These are phyloP conservation scores for Diplodia sapinea DNA, from an alignment of 2,329 filamentous ascomycete genomes.

Conservation along the genomic window DNA sequence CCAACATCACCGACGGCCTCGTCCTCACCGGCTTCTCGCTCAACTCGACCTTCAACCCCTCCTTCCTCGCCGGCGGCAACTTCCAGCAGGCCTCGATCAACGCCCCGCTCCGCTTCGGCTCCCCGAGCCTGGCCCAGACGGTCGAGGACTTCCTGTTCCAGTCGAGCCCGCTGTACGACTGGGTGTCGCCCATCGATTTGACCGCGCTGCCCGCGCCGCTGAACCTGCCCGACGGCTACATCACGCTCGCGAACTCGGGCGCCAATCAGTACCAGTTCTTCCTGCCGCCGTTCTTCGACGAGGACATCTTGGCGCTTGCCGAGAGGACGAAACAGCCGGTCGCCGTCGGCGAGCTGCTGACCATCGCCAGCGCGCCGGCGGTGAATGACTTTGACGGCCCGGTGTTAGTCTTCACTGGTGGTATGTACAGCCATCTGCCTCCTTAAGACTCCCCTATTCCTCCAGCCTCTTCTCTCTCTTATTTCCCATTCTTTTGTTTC, in stretches of 20 bases:
- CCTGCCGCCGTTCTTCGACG: slow-evolving; percentile 61
- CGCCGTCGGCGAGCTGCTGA: slow-evolving; percentile 65
- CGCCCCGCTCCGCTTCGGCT: slow-evolving; percentile 49
- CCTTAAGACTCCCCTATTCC: slow-evolving; percentile 27
- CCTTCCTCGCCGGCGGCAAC: slow-evolving; percentile 56
- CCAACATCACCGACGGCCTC: slow-evolving; percentile 62
- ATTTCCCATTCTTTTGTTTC: too few species aligned
- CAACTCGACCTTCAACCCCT: slow-evolving; percentile 51
- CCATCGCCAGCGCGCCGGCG: slow-evolving; percentile 52
- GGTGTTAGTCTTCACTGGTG: slow-evolving; percentile 64
- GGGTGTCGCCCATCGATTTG: slow-evolving; percentile 1
- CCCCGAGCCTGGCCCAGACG: neutral
- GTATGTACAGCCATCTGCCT: slow-evolving; percentile 36
- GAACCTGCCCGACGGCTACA: slow-evolving; percentile 58
- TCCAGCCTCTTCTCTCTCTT: too few species aligned
- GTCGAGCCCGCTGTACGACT: neutral
- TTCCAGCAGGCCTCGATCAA: slow-evolving; percentile 54
- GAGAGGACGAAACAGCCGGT: slow-evolving; percentile 61
- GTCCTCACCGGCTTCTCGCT: slow-evolving; percentile 66
- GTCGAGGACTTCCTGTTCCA: slow-evolving; percentile 7
- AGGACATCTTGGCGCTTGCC: slow-evolving; percentile 55
- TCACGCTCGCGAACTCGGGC: slow-evolving; percentile 55
- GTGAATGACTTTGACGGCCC: slow-evolving; percentile 57
- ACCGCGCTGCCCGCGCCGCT: slow-evolving; percentile 35
- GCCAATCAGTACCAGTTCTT: slow-evolving; percentile 60